Base-by-base conservation (phyloP, 257 asterid genomes). In the Petunia secreta region DNA sequence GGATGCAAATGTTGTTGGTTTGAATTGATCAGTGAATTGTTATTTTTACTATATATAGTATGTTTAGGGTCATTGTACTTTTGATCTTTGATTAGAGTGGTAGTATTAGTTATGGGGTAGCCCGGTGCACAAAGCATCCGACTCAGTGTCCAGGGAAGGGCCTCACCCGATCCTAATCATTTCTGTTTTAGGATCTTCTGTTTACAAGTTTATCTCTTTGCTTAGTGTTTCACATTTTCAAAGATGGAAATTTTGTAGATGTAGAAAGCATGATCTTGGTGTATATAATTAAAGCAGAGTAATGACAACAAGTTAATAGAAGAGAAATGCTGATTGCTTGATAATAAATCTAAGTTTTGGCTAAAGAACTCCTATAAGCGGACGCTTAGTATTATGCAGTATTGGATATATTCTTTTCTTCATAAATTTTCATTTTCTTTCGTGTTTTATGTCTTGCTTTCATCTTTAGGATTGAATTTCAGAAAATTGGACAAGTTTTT, bases 231-330 rank as follows among this genome's bases (percentile, higher is more conserved):
- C 36, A 13, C 60, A 73, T 36, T 50, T 73, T 73, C 46, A 50
- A 73, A 34, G 78, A 50, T 13, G 1, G 46, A 71, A 25, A 73
- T 48, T 48, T 50, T 73, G 36, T 43, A 8, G 75, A 67, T 41
- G 34, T 4, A n/a, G 55, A 43, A 67, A 41, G 8, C 39, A 67
- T 67, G 75, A 43, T 43, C 8, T 67, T 67, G 75, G 75, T 66
- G 54, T 71, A 48, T 10, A 34, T 48, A 8, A 68, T 34, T 38
- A 16, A 69, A 69, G 43, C 6, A 16, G 16, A 46, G 43, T 46
- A 71, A 71, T 50, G 60, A 34, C 6, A 71, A 50, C 13, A 34
- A 71, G 41, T 50, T 59, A 71, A 73, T 50, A 73, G 62, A 73
- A 73, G 46, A 6, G 43, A 48, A 48, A 25, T 71, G 44, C 0